phyloP scores from a whole-genome alignment of 1,284 basidiomycete genomes.

The Neonothopanus nambi region DNA sequence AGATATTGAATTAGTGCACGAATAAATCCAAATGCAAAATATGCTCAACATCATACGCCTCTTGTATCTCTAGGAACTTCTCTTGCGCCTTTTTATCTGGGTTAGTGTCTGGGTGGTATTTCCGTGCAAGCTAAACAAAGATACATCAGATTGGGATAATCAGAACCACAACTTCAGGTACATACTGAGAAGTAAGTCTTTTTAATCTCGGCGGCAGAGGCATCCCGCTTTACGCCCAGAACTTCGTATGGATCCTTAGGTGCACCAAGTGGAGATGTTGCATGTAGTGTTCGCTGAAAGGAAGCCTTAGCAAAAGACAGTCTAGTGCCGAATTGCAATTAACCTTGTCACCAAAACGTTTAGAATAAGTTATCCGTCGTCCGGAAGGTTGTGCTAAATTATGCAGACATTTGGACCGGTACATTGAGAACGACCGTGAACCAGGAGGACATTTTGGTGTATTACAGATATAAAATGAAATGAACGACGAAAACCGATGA shows the following conservation, averaged over 20 bases:
- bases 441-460: conserved; percentile 33
- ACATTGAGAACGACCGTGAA: conserved; percentile 42
- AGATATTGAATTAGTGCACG: conserved; percentile 20
- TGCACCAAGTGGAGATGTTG: conserved; percentile 54
- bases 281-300: conserved; percentile 74
- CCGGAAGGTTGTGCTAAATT: conserved; percentile 19
- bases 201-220: conserved; percentile 90
- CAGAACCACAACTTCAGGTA: background rate
- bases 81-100: conserved; percentile 90
- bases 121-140: conserved; percentile 81
- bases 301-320: conserved; percentile 16
- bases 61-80: conserved; percentile 96
- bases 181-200: conserved; percentile 92
- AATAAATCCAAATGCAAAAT: conserved; percentile 16
- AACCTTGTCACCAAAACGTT: conserved; percentile 36
- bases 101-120: conserved; percentile 98
- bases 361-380: conserved; percentile 19
- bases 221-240: conserved; percentile 86
- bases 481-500: conserved; percentile 55
- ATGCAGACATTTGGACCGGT: conserved; percentile 37
- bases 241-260: conserved; percentile 92
- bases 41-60: conserved; percentile 88
- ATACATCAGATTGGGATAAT: conserved; percentile 10
- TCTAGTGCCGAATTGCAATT: conserved; percentile 4
- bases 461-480: conserved; percentile 56